These are phyloP conservation scores for Stylosanthes scabra DNA, from an alignment of 331 rosid genomes.

Conservation along the genomic window DNA sequence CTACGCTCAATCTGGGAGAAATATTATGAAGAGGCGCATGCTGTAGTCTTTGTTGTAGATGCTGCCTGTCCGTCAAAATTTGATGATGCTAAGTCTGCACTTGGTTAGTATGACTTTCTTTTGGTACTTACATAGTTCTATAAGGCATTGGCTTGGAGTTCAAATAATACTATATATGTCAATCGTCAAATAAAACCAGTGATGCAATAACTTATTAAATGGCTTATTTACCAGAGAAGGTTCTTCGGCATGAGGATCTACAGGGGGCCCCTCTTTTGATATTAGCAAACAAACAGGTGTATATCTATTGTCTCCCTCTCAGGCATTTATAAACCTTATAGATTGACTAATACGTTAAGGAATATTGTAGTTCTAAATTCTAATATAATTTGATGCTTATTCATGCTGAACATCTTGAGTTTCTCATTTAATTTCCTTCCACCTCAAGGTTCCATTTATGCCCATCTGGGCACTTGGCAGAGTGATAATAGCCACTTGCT, in stretches of 20 bases:
- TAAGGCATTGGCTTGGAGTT: conserved; percentile 30
- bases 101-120: conserved; percentile 71
- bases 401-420: conserved; percentile 8
- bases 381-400: background rate
- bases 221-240: conserved; percentile 68
- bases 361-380: background rate
- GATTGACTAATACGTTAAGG: background rate
- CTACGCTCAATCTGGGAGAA: conserved; percentile 99
- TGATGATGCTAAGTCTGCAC: conserved; percentile 96
- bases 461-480: conserved; percentile 9
- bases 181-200: background rate
- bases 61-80: conserved; percentile 86
- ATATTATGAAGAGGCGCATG: conserved; percentile 97
- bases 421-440: conserved; percentile 10
- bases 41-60: conserved; percentile 86
- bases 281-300: conserved; percentile 94
- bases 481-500: conserved; percentile 17
- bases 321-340: conserved; percentile 7
- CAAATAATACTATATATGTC: conserved; percentile 19
- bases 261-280: conserved; percentile 97
- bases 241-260: conserved; percentile 93
- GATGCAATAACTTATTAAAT: conserved; percentile 35
- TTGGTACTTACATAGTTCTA: conserved; percentile 25
- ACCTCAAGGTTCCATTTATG: conserved; percentile 18
- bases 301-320: conserved; percentile 28